Conservation (phyloP, 257 asterid species). For the Solanum chaucha region DNA sequence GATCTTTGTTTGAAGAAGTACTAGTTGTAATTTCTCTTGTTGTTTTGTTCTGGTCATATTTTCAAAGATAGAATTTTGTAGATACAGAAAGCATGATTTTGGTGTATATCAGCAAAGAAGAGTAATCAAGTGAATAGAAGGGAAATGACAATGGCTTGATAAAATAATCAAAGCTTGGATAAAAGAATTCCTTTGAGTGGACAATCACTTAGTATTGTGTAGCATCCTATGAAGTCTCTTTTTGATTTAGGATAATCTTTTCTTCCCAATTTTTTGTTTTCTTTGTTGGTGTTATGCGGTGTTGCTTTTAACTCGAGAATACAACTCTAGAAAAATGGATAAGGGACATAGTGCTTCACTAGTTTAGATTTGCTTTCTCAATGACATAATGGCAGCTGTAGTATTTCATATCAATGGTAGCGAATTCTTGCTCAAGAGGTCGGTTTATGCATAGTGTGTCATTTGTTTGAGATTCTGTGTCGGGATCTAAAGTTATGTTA, state of each 20-base stretch:
- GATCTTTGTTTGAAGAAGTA: background rate
- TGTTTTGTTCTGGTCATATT: background rate
- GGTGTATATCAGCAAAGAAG: background rate
- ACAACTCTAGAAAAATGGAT: background rate
- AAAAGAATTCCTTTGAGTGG: background rate
- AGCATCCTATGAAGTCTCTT: background rate
- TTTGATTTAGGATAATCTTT: background rate
- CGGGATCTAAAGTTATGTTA: background rate
- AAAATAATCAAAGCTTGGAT: background rate
- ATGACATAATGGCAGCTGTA: background rate
- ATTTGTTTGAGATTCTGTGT: background rate
- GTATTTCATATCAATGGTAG: background rate
- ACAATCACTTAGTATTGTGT: background rate
- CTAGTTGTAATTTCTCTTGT: background rate
- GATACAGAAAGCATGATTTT: background rate
- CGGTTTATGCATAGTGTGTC: background rate
- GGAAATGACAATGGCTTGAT: background rate
- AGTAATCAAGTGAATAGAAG: background rate
- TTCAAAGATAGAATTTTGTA: background rate
- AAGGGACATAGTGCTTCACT: background rate
- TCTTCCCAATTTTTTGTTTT: background rate
- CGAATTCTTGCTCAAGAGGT: background rate
- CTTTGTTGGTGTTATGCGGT: background rate
- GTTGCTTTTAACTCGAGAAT: background rate
- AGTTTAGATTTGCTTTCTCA: background rate